Evolutionary conservation across 2,329 filamentous ascomycete genomes (phyloP), one percentile per base, ranked within the genome.

Genomic region (Scorias spongiosa): DNA sequence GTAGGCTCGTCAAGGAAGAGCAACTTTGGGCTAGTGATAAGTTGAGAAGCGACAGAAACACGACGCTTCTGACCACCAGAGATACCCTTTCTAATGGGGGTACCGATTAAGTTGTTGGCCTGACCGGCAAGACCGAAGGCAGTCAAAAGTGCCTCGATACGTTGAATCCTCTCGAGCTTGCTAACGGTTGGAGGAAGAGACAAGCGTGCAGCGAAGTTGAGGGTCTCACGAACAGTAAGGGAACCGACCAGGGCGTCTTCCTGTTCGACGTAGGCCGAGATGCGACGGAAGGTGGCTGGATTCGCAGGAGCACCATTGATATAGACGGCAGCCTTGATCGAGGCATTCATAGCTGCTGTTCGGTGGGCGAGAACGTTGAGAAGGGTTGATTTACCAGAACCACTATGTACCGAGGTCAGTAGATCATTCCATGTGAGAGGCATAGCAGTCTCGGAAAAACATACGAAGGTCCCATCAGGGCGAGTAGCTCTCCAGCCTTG

Each of bases 1-100:
- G 85, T 93, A 1, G 84, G 84, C 61, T 91, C 84, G 56, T 91
- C 84, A 29, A 93, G 65, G 56, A 93, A 91, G 18, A 93, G 61
- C 7, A 93, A 78, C 60, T 81, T 84, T 0, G 86, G 85, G 45
- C 74, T 78, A 1, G 84, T 89, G 54, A 93, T 83, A 30, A 93
- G 71, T 56, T 86, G 83, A 48, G 81, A 83, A 1, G 84, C 85
- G 5, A 93, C 79, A 51, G 82, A 83, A 7, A 89, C 71, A 42
- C 86, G 72, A 34, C 84, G 73, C 67, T 91, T 93, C 66, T 93
- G 85, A 1, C 85, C 86, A 41, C 86, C 86, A 49, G 80, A 85
- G 46, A 93, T 78, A 11, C 86, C 86, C 62, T 88, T 91, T 10
- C 78, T 75, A 49, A 91, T 81, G 0, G 84, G 82, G 1, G 86